These are phyloP conservation scores for Kregervanrija pseudodelftensis DNA, from an alignment of 805 yeast genomes.

Conservation along the genomic window DNA sequence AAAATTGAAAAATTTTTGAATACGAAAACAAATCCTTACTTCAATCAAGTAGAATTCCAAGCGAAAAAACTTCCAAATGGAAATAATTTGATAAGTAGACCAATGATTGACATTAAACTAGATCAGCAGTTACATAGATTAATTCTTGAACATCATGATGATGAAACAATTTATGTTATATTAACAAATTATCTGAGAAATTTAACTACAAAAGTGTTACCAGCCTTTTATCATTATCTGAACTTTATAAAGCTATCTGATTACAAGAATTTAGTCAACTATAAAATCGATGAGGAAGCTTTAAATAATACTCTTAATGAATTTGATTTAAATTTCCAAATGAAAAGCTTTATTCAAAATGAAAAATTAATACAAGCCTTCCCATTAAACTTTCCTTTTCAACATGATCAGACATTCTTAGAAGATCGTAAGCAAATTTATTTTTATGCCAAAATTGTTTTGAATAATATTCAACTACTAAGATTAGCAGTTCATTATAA, in stretches of 20 bases:
- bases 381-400: slow-evolving; percentile 20
- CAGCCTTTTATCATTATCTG: slow-evolving; percentile 18
- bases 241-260: slow-evolving; percentile 14
- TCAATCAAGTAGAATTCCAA: slow-evolving; percentile 19
- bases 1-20: slow-evolving; percentile 9
- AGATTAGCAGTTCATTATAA: slow-evolving; percentile 10
- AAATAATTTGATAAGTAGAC: slow-evolving; percentile 2
- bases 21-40: slow-evolving; percentile 13
- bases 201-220: slow-evolving; percentile 15
- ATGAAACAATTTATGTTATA: slow-evolving; percentile 19
- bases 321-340: slow-evolving; percentile 5
- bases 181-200: slow-evolving; percentile 19
- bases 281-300: slow-evolving; percentile 18
- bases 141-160: slow-evolving; percentile 23
- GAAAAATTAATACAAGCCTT: slow-evolving; percentile 23
- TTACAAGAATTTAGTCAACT: slow-evolving; percentile 15
- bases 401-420: slow-evolving; percentile 11
- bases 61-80: slow-evolving; percentile 2
- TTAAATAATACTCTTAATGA: neutral
- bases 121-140: slow-evolving; percentile 11
- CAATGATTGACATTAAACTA: slow-evolving; percentile 19
- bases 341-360: slow-evolving; percentile 18
- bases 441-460: slow-evolving; percentile 15
- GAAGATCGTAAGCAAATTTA: slow-evolving; percentile 13
- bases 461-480: slow-evolving; percentile 17